Evolutionary conservation across 2,329 filamentous ascomycete species (phyloP).

Genomic region (Rugonectria rugulosa): DNA sequence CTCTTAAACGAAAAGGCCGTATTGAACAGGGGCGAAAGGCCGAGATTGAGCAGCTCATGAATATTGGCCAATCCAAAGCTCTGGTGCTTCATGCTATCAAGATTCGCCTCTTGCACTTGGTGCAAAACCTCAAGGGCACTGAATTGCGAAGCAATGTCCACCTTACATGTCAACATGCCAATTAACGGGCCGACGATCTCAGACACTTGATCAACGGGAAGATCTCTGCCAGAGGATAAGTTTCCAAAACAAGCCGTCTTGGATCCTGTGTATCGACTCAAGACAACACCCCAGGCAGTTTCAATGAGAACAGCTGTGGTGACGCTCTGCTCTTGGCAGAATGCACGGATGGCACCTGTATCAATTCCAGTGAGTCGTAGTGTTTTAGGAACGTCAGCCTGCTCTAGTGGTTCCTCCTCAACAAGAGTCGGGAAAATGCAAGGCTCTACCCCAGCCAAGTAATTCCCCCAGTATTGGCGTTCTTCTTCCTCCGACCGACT

Average conservation of each 20-base stretch:
- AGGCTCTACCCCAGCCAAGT: background rate
- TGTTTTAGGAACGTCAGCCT: background rate
- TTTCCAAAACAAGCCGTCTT: conserved; percentile 2
- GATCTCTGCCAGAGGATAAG: conserved; percentile 2
- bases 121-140: background rate
- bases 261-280: background rate
- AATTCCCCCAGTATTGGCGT: background rate
- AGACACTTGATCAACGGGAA: background rate
- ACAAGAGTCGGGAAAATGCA: background rate
- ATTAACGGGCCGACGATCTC: conserved; percentile 7
- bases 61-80: background rate
- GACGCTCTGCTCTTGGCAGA: background rate
- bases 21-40: background rate
- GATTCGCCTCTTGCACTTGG: background rate
- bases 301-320: conserved; percentile 1
- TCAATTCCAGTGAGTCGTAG: background rate
- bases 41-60: background rate
- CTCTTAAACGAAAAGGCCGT: background rate
- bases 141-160: background rate
- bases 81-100: background rate
- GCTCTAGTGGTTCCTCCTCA: background rate
- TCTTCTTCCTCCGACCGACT: background rate
- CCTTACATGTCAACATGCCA: background rate
- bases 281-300: conserved; percentile 7
- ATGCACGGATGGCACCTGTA: background rate